Evolutionary conservation across 352 stramenopile genomes (phyloP).

Genomic region (Globisporangium rhizosaccharum): DNA sequence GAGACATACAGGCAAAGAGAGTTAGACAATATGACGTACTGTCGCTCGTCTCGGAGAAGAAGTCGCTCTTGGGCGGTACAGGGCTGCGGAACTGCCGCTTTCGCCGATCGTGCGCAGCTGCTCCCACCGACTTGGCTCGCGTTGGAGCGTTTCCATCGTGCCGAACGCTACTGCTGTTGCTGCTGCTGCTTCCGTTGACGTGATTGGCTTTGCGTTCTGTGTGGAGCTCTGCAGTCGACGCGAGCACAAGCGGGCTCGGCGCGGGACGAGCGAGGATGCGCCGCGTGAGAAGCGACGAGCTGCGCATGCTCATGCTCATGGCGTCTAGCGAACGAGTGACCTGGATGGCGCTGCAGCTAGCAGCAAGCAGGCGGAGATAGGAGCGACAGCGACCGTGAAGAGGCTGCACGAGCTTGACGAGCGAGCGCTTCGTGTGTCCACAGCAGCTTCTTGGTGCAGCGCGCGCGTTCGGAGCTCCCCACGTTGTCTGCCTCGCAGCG

Average conservation of each 20-base stretch:
- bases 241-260: slow-evolving; percentile 2
- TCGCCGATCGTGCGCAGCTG: slow-evolving; percentile 10
- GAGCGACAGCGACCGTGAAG: not conserved
- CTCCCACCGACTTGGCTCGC: not conserved
- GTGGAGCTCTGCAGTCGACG: slow-evolving; percentile 7
- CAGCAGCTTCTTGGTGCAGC: not conserved
- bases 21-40: not conserved
- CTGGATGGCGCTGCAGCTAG: no score
- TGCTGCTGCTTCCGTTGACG: slow-evolving; percentile 4
- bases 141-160: not conserved
- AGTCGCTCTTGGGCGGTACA: slow-evolving; percentile 1
- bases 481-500: not conserved
- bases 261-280: slow-evolving; percentile 7
- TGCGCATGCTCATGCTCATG: slow-evolving; percentile 10
- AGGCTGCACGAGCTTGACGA: not conserved
- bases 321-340: not conserved
- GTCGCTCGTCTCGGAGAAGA: slow-evolving; percentile 11
- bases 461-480: slow-evolving; percentile 1
- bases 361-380: no score
- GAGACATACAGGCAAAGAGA: not conserved
- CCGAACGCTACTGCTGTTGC: not conserved
- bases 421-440: not conserved
- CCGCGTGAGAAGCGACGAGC: slow-evolving; percentile 13
- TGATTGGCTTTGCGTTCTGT: slow-evolving; percentile 12
- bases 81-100: slow-evolving; percentile 14